These are phyloP conservation scores for Chlorella sorokiniana DNA, from an alignment of 139 green algal genomes.

Conservation along the genomic window DNA sequence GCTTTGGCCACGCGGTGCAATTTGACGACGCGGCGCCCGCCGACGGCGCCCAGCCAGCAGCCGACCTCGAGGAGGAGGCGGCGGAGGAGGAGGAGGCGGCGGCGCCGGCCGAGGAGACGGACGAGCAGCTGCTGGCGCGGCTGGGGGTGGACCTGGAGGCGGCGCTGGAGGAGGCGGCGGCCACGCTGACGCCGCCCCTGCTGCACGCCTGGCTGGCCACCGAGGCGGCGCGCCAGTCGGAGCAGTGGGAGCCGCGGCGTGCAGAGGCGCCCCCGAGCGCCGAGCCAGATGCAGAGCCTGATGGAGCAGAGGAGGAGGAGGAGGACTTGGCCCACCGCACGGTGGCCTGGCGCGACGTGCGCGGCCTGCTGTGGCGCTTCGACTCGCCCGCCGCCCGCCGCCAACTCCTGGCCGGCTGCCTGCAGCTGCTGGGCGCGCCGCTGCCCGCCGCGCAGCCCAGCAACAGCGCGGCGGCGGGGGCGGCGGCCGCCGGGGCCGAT, in stretches of 20 bases:
- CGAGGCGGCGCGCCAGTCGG: conserved; percentile 24
- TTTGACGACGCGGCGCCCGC: neutral
- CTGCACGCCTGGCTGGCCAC: conserved; percentile 31
- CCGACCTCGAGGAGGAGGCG: conserved; percentile 13
- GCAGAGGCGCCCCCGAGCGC: neutral
- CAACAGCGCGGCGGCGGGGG: conserved; percentile 27
- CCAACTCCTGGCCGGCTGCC: conserved; percentile 54
- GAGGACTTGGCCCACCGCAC: neutral
- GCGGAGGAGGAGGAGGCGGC: conserved; percentile 32
- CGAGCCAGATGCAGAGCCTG: neutral
- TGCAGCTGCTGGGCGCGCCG: conserved; percentile 65
- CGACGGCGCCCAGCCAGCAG: neutral
- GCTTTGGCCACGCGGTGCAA: conserved; percentile 9
- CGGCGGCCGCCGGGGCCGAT: conserved; percentile 5
- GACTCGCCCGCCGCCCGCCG: conserved; percentile 29
- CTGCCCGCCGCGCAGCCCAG: conserved; percentile 42
- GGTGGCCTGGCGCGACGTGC: conserved; percentile 26
- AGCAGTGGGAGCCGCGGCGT: conserved; percentile 37
- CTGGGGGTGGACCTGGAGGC: conserved; percentile 71
- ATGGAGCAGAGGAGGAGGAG: conserved; percentile 22
- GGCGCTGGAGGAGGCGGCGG: conserved; percentile 38
- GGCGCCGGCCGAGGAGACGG: conserved; percentile 48
- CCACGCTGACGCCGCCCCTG: conserved; percentile 45
- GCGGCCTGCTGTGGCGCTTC: conserved; percentile 20
- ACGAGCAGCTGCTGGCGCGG: conserved; percentile 30